phyloP scores from a whole-genome alignment of 805 yeast species.

The Ogataea kodamae region DNA sequence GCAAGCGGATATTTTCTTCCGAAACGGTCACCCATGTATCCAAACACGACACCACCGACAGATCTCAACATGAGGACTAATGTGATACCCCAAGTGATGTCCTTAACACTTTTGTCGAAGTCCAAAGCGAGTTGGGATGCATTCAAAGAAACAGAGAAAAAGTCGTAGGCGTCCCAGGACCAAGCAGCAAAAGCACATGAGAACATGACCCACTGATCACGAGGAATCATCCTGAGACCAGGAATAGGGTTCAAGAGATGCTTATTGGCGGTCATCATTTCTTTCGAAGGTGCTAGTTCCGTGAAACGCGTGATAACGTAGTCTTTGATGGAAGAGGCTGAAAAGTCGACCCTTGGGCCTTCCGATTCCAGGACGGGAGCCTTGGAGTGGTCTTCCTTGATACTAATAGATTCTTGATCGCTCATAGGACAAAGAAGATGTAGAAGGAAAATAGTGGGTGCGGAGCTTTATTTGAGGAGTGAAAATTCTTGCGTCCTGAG shows the following conservation, averaged over 20 bases:
- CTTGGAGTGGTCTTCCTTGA: conserved; percentile 11
- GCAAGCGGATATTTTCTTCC: conserved; percentile 61
- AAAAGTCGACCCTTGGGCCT: conserved; percentile 27
- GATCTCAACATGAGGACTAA: conserved; percentile 66
- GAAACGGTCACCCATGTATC: conserved; percentile 54
- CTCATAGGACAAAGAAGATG: conserved; percentile 5
- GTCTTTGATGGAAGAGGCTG: conserved; percentile 21
- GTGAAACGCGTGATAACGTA: conserved; percentile 48
- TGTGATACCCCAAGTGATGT: conserved; percentile 64
- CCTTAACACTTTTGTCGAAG: conserved; percentile 43
- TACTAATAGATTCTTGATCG: conserved; percentile 14
- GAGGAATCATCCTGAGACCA: conserved; percentile 44
- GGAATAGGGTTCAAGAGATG: conserved; percentile 61
- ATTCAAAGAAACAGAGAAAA: conserved; percentile 54
- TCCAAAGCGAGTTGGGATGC: conserved; percentile 44
- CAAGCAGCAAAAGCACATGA: conserved; percentile 52
- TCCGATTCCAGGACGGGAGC: conserved; percentile 22
- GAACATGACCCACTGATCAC: conserved; percentile 56
- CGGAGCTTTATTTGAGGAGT: too few species aligned
- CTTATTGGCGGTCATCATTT: conserved; percentile 33
- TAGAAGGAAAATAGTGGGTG: too few species aligned
- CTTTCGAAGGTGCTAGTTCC: conserved; percentile 46
- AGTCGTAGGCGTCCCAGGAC: conserved; percentile 68
- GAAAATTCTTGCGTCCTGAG: too few species aligned
- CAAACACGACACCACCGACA: conserved; percentile 62